Base-by-base conservation (phyloP, 129 eudicot species). In the Chrysanthemum lavandulifolium region DNA sequence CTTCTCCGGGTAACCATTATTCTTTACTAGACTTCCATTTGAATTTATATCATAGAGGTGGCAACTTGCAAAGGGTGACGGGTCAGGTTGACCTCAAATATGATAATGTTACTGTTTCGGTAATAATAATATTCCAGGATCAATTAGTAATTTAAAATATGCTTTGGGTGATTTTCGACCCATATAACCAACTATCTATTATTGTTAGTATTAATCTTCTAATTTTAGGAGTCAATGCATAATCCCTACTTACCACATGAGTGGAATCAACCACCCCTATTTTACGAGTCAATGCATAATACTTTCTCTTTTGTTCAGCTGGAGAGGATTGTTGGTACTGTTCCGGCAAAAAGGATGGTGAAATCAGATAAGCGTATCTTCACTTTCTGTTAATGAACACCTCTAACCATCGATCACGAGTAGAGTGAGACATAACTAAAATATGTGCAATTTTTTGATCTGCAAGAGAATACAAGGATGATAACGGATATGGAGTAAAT, bases 311-410 rank as follows among this genome's bases (percentile, higher is more conserved):
- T 14, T 68, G n/a, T 76, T 65, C 74, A 94, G 99, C 83, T 94
- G 76, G 99, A 90, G 88, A 86, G 99, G 72, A 80, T 90, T 68
- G 99, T 94, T 76, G 97, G 99, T 56, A 81, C 85, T 3, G 72
- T 77, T 15, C 81, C 96, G 10, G 88, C 99, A 56, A 94, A 87
- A 77, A 79, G 89, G 80, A 86, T 94, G 99, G 77, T 82, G 62
- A 74, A 73, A 5, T 94, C 97, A 60, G 93, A 94, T 55, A 88
- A 94, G 66, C 82, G 84, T 27, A 81, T 88, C 36, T 94, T 90
- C 63, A 83, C 88, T 31, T 87, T 94, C 62, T 79, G 89, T 63
- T 89, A 82, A 78, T 72, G 18, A 73, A 57, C 29, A 61, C 47
- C 21, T 61, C 13, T n/a, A 0, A 47, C 19, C 10, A 13, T 43